A percentile compares a stretch with the other conserved stretches of the same genome.
Evolutionary conservation across 768 basidiomycete species (phyloP).

Genomic region (Podaxis rugospora): DNA sequence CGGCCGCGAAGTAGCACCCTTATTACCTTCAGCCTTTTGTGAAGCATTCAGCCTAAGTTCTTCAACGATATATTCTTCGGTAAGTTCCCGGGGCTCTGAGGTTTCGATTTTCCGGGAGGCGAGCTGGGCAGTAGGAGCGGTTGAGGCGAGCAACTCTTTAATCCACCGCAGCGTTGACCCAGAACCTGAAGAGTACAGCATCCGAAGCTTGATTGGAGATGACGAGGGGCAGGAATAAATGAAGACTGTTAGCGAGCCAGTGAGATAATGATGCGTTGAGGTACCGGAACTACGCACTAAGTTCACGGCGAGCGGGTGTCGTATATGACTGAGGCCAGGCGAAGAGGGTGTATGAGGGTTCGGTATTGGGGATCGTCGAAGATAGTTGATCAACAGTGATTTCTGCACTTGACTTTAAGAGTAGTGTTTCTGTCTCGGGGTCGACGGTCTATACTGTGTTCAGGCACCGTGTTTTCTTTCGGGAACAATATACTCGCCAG

Average conservation of each 20-base stretch:
- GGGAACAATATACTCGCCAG: slow-evolving; percentile 43
- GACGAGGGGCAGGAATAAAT: slow-evolving; percentile 87
- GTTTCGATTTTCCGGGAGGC: slow-evolving; percentile 74
- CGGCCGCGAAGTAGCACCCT: slow-evolving; percentile 7
- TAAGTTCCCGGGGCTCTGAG: slow-evolving; percentile 71
- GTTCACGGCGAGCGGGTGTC: slow-evolving; percentile 44
- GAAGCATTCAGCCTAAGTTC: slow-evolving; percentile 41
- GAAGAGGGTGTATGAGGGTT: slow-evolving; percentile 69
- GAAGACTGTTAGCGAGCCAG: slow-evolving; percentile 49
- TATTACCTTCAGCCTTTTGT: not conserved
- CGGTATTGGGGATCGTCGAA: slow-evolving; percentile 45
- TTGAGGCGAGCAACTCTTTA: slow-evolving; percentile 44
- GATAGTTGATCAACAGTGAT: slow-evolving; percentile 40
- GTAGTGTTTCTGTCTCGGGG: slow-evolving; percentile 53
- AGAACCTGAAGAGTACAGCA: slow-evolving; percentile 83
- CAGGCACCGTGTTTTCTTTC: not conserved
- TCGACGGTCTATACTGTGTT: slow-evolving; percentile 55
- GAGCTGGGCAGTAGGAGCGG: slow-evolving; percentile 34
- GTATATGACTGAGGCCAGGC: slow-evolving; percentile 50
- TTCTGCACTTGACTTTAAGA: slow-evolving; percentile 36
- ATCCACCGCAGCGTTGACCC: slow-evolving; percentile 51
- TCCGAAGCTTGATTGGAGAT: slow-evolving; percentile 80
- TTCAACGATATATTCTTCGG: slow-evolving; percentile 53
- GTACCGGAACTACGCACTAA: slow-evolving; percentile 39
- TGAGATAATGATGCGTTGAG: not conserved